A percentile compares a stretch with the other conserved stretches of the same genome.
These are phyloP conservation scores for Russula emetica DNA, from an alignment of 768 basidiomycete species.

Conservation along the genomic window DNA sequence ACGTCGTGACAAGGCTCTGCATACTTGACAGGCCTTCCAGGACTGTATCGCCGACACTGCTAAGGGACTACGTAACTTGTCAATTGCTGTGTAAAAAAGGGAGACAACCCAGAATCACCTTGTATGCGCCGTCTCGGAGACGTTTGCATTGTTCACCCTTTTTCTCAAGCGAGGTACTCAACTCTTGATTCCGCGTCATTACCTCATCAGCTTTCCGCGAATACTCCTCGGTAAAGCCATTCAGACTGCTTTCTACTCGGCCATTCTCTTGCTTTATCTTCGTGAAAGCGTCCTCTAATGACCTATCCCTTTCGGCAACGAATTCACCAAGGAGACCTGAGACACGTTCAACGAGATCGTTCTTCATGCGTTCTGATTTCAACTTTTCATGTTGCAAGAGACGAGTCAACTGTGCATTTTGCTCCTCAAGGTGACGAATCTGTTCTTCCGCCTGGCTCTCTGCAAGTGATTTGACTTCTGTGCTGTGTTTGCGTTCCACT, in stretches of 20 bases:
- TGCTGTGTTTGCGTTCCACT: slow-evolving; percentile 48
- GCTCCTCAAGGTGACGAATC: slow-evolving; percentile 57
- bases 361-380: slow-evolving; percentile 63
- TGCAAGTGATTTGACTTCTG: slow-evolving; percentile 47
- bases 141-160: slow-evolving; percentile 49
- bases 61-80: slow-evolving; percentile 38
- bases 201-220: slow-evolving; percentile 43
- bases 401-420: slow-evolving; percentile 60
- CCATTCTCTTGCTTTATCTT: slow-evolving; percentile 52
- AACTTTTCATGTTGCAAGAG: slow-evolving; percentile 63
- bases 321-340: slow-evolving; percentile 69
- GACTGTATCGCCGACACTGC: slow-evolving; percentile 40
- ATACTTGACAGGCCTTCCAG: slow-evolving; percentile 43
- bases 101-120: slow-evolving; percentile 40
- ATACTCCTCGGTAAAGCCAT: slow-evolving; percentile 47
- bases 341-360: slow-evolving; percentile 71
- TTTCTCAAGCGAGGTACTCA: slow-evolving; percentile 42
- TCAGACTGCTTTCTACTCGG: slow-evolving; percentile 49
- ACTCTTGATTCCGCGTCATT: slow-evolving; percentile 41
- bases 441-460: slow-evolving; percentile 48
- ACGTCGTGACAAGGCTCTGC: slow-evolving; percentile 43
- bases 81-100: slow-evolving; percentile 12
- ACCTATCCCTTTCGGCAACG: slow-evolving; percentile 60
- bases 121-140: slow-evolving; percentile 52
- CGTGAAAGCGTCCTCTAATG: slow-evolving; percentile 54